phyloP scores from a whole-genome alignment of 78 protist genomes.

The Trichosphaerium sp. region DNA sequence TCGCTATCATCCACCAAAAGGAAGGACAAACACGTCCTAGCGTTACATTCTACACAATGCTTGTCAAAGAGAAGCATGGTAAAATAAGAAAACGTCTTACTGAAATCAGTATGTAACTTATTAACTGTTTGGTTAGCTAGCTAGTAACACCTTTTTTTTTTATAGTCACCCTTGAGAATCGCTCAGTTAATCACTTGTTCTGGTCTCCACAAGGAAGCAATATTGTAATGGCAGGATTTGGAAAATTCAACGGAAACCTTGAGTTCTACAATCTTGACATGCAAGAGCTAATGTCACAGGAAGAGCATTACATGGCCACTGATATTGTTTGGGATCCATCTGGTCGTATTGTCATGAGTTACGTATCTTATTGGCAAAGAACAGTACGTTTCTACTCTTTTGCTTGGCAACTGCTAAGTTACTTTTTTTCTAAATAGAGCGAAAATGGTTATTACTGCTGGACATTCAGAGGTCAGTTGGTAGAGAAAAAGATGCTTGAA shows the following conservation, averaged over 20 bases:
- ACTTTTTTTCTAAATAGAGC: neutral
- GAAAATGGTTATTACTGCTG: slow-evolving; percentile 68
- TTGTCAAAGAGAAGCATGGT: no score
- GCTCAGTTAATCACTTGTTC: slow-evolving; percentile 19
- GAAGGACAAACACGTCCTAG: neutral
- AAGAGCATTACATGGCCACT: slow-evolving; percentile 63
- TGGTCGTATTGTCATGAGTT: slow-evolving; percentile 57
- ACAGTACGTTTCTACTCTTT: neutral
- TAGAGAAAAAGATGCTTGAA: slow-evolving; percentile 1
- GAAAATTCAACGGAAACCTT: slow-evolving; percentile 1
- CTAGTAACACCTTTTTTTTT: no score
- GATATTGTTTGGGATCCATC: slow-evolving; percentile 73
- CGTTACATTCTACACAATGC: slow-evolving; percentile 9
- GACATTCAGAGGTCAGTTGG: slow-evolving; percentile 37
- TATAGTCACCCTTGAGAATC: slow-evolving; percentile 13
- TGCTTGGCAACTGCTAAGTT: neutral
- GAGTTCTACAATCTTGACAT: slow-evolving; percentile 45
- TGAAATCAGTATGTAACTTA: no score
- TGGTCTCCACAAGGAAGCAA: slow-evolving; percentile 30
- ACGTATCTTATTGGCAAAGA: slow-evolving; percentile 17
- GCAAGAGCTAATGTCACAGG: slow-evolving; percentile 7
- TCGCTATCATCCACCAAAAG: slow-evolving; percentile 24
- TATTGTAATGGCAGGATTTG: slow-evolving; percentile 1
- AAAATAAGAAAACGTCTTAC: no score
- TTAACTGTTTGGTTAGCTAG: no score